These are phyloP conservation scores for Aureobasidium pullulans DNA, from an alignment of 2,329 filamentous ascomycete genomes.

Conservation along the genomic window DNA sequence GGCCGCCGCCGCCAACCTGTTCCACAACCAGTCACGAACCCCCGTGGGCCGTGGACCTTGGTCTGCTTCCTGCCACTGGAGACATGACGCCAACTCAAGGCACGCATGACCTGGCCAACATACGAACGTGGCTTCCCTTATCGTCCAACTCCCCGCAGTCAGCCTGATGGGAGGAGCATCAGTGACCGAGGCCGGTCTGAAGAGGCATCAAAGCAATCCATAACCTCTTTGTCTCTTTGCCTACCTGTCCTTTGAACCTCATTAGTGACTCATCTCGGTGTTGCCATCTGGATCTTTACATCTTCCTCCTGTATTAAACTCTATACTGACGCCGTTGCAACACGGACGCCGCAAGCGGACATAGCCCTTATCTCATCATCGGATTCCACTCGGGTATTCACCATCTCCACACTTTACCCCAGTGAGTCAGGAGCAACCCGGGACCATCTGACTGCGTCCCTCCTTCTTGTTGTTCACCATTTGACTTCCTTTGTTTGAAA, in stretches of 20 bases:
- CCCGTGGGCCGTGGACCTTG: slow-evolving; percentile 3
- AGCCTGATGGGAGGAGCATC: not conserved
- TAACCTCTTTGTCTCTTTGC: not conserved
- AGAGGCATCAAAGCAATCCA: slow-evolving; percentile 5
- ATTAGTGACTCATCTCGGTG: slow-evolving; percentile 7
- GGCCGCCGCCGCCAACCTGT: slow-evolving; percentile 1
- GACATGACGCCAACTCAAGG: slow-evolving; percentile 1
- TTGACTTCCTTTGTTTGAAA: slow-evolving; percentile 14
- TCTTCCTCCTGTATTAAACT: slow-evolving; percentile 2
- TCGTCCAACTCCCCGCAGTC: slow-evolving; percentile 4
- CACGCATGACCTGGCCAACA: slow-evolving; percentile 10
- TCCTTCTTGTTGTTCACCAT: slow-evolving; percentile 8
- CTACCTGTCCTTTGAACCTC: not conserved
- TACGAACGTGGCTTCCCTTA: slow-evolving; percentile 13
- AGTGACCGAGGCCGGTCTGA: not conserved
- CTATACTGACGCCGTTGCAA: slow-evolving; percentile 5
- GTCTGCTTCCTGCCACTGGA: not conserved
- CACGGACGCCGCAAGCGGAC: slow-evolving; percentile 4
- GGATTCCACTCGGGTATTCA: slow-evolving; percentile 8
- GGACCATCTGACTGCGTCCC: slow-evolving; percentile 3
- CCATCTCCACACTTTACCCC: slow-evolving; percentile 7
- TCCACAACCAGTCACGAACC: slow-evolving; percentile 8
- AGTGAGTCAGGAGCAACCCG: slow-evolving; percentile 10
- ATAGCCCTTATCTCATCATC: slow-evolving; percentile 6
- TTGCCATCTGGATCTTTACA: not conserved